Evolutionary conservation across 371 early-diverging fungal genomes (phyloP).

Genomic region (Mortierella sp.): DNA sequence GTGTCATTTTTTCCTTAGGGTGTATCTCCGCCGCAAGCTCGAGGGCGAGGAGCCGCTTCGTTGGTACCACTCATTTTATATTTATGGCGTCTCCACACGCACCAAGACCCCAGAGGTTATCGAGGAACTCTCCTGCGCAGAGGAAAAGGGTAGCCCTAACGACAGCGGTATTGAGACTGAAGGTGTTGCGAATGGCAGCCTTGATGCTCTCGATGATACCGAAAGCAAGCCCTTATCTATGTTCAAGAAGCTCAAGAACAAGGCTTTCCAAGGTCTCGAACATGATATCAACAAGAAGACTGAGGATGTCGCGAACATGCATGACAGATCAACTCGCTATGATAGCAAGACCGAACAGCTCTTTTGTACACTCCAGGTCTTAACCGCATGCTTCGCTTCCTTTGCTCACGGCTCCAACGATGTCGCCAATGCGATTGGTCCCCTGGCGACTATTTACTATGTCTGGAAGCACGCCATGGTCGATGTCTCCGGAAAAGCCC

Average conservation of each 20-base stretch:
- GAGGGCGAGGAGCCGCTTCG: constrained; percentile 72
- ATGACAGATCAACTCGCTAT: constrained; percentile 73
- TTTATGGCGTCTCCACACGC: constrained; percentile 19
- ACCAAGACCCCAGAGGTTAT: constrained; percentile 21
- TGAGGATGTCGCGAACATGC: constrained; percentile 65
- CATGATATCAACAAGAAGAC: constrained; percentile 74
- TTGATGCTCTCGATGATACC: constrained; percentile 31
- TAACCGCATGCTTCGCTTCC: constrained; percentile 87
- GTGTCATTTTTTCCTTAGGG: constrained; percentile 70
- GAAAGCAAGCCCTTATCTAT: constrained; percentile 11
- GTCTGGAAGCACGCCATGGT: constrained; percentile 74
- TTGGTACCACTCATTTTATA: constrained; percentile 76
- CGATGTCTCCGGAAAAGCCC: constrained; percentile 63
- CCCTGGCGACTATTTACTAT: constrained; percentile 77
- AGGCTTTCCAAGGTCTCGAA: constrained; percentile 61
- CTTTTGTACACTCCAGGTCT: constrained; percentile 87
- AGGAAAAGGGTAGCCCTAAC: constrained; percentile 12
- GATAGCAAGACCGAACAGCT: constrained; percentile 87
- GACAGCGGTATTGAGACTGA: constrained; percentile 16
- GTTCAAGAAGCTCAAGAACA: constrained; percentile 38
- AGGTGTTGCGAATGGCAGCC: constrained; percentile 27
- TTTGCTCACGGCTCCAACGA: constrained; percentile 95
- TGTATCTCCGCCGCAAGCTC: constrained; percentile 74
- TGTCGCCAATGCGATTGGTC: constrained; percentile 91
- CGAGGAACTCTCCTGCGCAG: constrained; percentile 12